Evolutionary conservation across 1,139 yeast species (phyloP), one percentile per base, ranked within the genome.

Genomic region (Kodamaea ohmeri): DNA sequence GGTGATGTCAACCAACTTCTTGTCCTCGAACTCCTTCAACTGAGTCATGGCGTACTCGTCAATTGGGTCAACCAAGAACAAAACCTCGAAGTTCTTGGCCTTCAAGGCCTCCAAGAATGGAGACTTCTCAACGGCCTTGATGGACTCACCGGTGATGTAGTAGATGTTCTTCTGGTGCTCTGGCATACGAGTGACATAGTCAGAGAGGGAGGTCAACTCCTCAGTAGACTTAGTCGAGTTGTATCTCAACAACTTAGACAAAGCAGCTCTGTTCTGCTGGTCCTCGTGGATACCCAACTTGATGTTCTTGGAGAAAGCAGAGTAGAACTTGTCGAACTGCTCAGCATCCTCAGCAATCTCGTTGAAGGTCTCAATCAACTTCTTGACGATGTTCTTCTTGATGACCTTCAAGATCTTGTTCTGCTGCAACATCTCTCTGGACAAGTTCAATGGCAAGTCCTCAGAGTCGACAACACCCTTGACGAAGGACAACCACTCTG

Each of bases 401-500:
- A 94, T 94, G 53, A 94, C 98, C 85, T 94, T 94, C 75, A 94
- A 82, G 72, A 94, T 94, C 88, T 92, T 94, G 88, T 94, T 92
- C 77, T 94, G 99, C 78, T 94, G 99, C 67, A 94, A 82, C 88
- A 94, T 86, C 78, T 94, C 99, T 87, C 99, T 92, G 58, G 98
- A 94, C 76, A 94, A 81, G 94, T 94, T 94, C 73, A 94, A 86
- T 71, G 99, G 99, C 71, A 94, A 80, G 73, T 94, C 99, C 78
- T 94, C 98, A 57, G 97, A 89, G 76, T 94, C 99, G 49, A 94
- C 99, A 67, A 94, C 98, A 82, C 99, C 99, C 77, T 78, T 90
- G 62, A 94, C 87, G 71, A 94, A 94, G 47, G 90, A 75, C 66
- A 92, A 84, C 98, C 98, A 94, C 72, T 92, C 98, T 65, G 99